Percentiles rank a stretch among this genome's conserved stretches.
phyloP scores from a whole-genome alignment of 306 rosid genomes.

The Begonia loranthoides region DNA sequence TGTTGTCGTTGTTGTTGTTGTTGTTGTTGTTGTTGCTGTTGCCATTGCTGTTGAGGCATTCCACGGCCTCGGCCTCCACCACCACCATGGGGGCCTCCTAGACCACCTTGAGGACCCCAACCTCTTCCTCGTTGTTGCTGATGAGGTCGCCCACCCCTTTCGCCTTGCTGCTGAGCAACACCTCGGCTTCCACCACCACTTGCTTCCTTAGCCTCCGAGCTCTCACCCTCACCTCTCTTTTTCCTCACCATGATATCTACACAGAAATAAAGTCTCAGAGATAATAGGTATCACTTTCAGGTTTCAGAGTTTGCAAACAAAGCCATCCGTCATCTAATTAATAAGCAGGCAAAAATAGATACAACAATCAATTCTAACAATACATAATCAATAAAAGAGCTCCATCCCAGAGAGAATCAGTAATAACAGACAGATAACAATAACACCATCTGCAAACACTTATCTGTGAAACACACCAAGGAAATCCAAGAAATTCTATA shows the following conservation, averaged over 20 bases:
- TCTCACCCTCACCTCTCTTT: conserved; percentile 50
- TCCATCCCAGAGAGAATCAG: too few species aligned
- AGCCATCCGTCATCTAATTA: too few species aligned
- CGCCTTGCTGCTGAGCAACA: conserved; percentile 39
- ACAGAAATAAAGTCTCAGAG: not conserved
- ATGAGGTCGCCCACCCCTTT: conserved; percentile 33
- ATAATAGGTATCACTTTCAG: too few species aligned
- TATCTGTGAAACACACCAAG: too few species aligned
- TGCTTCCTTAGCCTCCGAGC: conserved; percentile 38
- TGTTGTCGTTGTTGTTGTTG: conserved; percentile 69
- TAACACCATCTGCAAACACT: too few species aligned
- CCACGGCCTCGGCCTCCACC: conserved; percentile 45
- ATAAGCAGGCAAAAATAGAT: too few species aligned
- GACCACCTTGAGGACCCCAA: conserved; percentile 52
- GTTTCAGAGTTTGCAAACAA: too few species aligned
- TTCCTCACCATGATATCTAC: conserved; percentile 62
- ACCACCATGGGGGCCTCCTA: conserved; percentile 10
- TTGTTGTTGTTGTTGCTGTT: conserved; percentile 42
- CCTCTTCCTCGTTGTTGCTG: conserved; percentile 73
- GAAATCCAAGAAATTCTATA: too few species aligned
- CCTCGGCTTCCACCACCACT: conserved; percentile 21
- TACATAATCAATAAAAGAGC: too few species aligned
- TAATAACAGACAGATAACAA: too few species aligned
- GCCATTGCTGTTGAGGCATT: conserved; percentile 46
- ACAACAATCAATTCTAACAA: too few species aligned